Evolutionary conservation across 2,329 filamentous ascomycete genomes (phyloP).

Genomic region (Aulographum hederae): DNA sequence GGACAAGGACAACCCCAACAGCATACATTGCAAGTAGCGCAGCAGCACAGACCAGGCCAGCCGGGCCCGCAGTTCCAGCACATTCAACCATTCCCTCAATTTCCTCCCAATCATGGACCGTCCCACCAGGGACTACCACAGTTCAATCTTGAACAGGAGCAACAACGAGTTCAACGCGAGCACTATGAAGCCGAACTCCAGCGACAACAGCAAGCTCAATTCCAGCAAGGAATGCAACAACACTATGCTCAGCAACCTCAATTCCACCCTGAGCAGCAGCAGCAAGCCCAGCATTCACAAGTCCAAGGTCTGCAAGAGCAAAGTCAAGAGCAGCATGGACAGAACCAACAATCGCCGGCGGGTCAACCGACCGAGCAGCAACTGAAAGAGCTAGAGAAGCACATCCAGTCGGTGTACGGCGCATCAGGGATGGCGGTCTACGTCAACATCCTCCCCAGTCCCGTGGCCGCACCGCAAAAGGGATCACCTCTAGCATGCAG

Average conservation of each 20-base stretch:
- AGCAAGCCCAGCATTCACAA: too few relatives aligned
- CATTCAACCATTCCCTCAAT: slow-evolving; percentile 10
- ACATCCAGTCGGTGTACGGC: slow-evolving; percentile 25
- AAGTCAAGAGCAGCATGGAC: slow-evolving; percentile 15
- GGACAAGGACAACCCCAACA: slow-evolving; percentile 46
- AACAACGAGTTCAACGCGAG: neutral
- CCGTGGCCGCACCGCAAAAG: slow-evolving; percentile 29
- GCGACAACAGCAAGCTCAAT: slow-evolving; percentile 15
- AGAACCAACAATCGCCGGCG: slow-evolving; percentile 14
- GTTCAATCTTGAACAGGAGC: neutral
- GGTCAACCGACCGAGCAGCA: slow-evolving; percentile 21
- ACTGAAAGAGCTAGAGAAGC: slow-evolving; percentile 18
- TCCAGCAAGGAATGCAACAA: slow-evolving; percentile 14
- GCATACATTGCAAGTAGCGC: slow-evolving; percentile 76
- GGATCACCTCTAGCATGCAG: slow-evolving; percentile 19
- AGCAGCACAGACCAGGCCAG: slow-evolving; percentile 71
- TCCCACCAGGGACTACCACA: too few relatives aligned
- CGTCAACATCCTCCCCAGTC: slow-evolving; percentile 34
- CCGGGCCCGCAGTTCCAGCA: slow-evolving; percentile 39
- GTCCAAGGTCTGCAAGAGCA: too few relatives aligned
- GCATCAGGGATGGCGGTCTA: slow-evolving; percentile 21
- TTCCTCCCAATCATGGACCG: neutral
- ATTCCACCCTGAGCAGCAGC: too few relatives aligned
- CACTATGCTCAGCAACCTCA: too few relatives aligned
- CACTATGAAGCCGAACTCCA: slow-evolving; percentile 22